Evolutionary conservation across 2,329 filamentous ascomycete species (phyloP), one percentile per base, ranked within the genome.

Genomic region (Drechslerella stenobrocha): DNA sequence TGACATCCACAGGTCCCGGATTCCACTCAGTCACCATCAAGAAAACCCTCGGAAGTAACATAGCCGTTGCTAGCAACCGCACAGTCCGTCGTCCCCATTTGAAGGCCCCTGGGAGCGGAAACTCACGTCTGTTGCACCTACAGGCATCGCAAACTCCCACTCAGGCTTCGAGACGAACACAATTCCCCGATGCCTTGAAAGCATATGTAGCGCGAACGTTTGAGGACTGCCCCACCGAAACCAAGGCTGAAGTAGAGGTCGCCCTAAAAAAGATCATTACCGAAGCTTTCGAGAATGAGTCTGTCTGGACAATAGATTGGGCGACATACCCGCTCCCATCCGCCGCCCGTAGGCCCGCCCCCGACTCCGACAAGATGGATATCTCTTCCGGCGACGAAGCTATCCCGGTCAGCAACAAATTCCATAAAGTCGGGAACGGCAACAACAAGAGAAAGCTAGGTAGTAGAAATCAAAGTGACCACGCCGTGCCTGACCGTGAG

Each of bases 211-310:
- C 72, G 42, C 70, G 72, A 74, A 91, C 90, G 23, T 97, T 97
- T 75, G 84, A 74, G 65, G 70, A 73, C 34, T 70, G 71, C 44
- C 70, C 72, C 13, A 56, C 55, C n/a, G 72, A 70, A 34, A 70
- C 60, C 20, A 74, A 73, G 51, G 74, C 81, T 53, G 90, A 95
- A 60, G 87, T 96, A 81, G 88, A 96, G 76, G 80, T 81, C 66
- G 95, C 90, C 75, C 80, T 98, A 70, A 96, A 92, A 77, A 80
- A 86, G 67, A 87, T 90, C 72, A 96, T 98, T 75, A 89, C 87
- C 69, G 81, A 85, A 56, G 89, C 89, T 70, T 90, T 89, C 71
- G 87, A 92, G 73, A 83, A 79, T 72, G 83, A 87, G 71, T 82
- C 82, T 57, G 82, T 96, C 74, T 81, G 87, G 74, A 81, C 81